Evolutionary conservation across 148 eudicot species (phyloP).

Genomic region (Beta vulgaris): DNA sequence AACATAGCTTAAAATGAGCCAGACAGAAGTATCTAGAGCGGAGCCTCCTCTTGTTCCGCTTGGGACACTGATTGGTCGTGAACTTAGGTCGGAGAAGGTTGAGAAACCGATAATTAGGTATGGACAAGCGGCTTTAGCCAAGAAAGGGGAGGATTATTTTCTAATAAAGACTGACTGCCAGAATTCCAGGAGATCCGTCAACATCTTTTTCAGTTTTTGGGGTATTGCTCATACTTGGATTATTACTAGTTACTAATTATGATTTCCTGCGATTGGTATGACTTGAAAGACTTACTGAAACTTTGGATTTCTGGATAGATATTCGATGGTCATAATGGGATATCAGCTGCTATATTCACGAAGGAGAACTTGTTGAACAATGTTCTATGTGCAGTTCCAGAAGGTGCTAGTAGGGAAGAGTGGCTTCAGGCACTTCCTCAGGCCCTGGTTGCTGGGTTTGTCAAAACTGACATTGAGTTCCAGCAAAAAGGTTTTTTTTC

Average conservation of each 20-base stretch:
- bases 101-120: conserved; percentile 78
- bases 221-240: conserved; percentile 38
- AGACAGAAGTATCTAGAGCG: conserved; percentile 46
- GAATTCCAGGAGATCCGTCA: conserved; percentile 68
- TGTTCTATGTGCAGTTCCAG: conserved; percentile 80
- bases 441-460: conserved; percentile 98
- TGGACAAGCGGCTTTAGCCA: conserved; percentile 93
- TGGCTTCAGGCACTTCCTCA: conserved; percentile 96
- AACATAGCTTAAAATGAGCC: conserved; percentile 54
- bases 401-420: conserved; percentile 72
- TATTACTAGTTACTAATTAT: conserved; percentile 10
- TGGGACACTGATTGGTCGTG: conserved; percentile 81
- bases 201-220: conserved; percentile 82
- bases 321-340: conserved; percentile 97
- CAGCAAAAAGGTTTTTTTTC: conserved; percentile 75
- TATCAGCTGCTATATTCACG: conserved; percentile 87
- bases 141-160: conserved; percentile 95
- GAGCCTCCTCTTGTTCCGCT: conserved; percentile 70
- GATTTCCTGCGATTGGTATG: conserved; percentile 9
- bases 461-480: conserved; percentile 95
- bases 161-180: conserved; percentile 71
- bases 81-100: conserved; percentile 70
- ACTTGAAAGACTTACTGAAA: conserved; percentile 11
- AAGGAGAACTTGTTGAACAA: conserved; percentile 83
- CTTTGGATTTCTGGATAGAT: conserved; percentile 43